A percentile compares a stretch with the other conserved stretches of the same genome.
Conservation (phyloP, 2,329 filamentous ascomycete species). For the Neofusicoccum laricinum region DNA sequence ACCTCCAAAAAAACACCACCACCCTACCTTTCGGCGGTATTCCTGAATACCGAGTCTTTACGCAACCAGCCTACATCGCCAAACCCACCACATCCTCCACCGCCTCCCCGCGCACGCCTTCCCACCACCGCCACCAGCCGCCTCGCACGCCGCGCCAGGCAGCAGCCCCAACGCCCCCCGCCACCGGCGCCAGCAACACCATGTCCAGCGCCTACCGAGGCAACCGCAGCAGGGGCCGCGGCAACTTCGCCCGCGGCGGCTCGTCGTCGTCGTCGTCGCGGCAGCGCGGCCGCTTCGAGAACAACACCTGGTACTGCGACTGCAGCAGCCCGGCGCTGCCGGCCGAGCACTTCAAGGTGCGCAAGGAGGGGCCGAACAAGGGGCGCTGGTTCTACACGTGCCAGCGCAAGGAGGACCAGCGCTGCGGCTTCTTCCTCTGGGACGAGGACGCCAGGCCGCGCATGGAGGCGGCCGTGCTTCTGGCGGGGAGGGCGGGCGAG, state of each 20-base stretch:
- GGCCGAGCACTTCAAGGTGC: slow-evolving; percentile 55
- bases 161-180: background rate
- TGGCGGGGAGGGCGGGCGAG: background rate
- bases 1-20: too few species aligned
- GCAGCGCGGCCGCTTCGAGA: slow-evolving; percentile 19
- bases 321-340: slow-evolving; percentile 51
- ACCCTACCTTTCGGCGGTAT: too few species aligned
- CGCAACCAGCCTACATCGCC: background rate
- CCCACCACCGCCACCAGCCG: background rate
- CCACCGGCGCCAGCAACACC: background rate
- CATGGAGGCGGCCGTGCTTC: slow-evolving; percentile 44
- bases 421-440: slow-evolving; percentile 60
- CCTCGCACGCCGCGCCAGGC: background rate
- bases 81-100: background rate
- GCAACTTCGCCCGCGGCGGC: background rate
- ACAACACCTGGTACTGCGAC: slow-evolving; percentile 47
- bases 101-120: background rate
- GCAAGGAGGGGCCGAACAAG: slow-evolving; percentile 55
- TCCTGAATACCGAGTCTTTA: background rate
- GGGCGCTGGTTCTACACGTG: slow-evolving; percentile 61
- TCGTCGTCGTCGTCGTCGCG: too few species aligned
- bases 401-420: slow-evolving; percentile 42
- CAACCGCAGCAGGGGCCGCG: background rate
- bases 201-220: background rate
- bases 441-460: slow-evolving; percentile 50